Evolutionary conservation across 23 red algal genomes (phyloP).

Genomic region (Gracilaria vermiculophylla): DNA sequence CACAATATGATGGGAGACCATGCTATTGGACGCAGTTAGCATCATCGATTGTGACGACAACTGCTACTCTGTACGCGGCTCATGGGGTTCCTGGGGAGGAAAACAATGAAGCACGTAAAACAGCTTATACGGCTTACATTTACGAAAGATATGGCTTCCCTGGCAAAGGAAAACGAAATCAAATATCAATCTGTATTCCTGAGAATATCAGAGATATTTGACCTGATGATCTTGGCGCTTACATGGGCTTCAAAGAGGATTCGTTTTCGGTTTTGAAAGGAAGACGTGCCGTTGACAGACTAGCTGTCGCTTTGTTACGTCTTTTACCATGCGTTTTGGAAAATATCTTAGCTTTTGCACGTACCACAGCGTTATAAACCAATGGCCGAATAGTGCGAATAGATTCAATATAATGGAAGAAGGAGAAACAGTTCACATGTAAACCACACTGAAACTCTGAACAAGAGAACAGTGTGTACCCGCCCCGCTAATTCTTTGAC

Average conservation of each 20-base stretch:
- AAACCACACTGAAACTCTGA: background rate
- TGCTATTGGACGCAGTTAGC: slow-evolving; percentile 4
- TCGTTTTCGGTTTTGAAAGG: background rate
- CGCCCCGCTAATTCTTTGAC: background rate
- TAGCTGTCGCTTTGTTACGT: background rate
- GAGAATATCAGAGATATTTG: slow-evolving; percentile 13
- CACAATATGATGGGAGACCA: background rate
- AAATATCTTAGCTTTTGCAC: background rate
- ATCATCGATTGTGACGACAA: background rate
- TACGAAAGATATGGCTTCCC: background rate
- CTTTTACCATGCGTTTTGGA: background rate
- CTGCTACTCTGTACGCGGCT: background rate
- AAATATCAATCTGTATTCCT: background rate
- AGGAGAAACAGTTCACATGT: slow-evolving; percentile 21
- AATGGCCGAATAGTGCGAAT: background rate
- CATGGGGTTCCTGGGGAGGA: background rate
- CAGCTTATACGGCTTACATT: background rate
- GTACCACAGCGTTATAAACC: background rate
- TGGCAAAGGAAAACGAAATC: background rate
- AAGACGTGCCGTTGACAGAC: background rate
- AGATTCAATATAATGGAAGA: background rate
- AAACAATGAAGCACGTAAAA: background rate
- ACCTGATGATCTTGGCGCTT: background rate
- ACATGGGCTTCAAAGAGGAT: slow-evolving; percentile 5
- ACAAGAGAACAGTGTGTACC: slow-evolving; percentile 16